Evolutionary conservation across 352 stramenopile genomes (phyloP).

Genomic region (Blastocystis sp.): DNA sequence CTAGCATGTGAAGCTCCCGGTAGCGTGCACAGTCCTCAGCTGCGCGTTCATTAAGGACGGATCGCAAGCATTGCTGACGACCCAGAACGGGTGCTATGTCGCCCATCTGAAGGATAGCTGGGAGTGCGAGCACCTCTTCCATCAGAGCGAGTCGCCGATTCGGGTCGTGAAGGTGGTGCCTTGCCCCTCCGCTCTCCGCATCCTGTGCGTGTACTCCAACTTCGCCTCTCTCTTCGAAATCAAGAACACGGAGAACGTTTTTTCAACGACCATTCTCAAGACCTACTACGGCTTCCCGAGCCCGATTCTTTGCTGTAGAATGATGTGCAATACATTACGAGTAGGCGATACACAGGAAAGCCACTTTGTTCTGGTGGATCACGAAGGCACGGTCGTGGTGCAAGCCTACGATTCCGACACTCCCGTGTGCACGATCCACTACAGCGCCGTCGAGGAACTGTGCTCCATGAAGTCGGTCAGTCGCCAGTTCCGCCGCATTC

Average conservation of each 20-base stretch:
- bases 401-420: background rate
- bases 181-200: background rate
- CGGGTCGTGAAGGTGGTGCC: slow-evolving; percentile 4
- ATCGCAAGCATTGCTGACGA: background rate
- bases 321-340: background rate
- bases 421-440: background rate
- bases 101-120: background rate
- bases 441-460: background rate
- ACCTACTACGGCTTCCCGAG: slow-evolving; percentile 1
- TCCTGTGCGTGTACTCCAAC: slow-evolving; percentile 48
- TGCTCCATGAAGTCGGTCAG: background rate
- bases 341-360: slow-evolving; percentile 14
- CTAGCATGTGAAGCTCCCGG: background rate
- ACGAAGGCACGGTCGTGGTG: background rate
- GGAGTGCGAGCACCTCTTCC: background rate
- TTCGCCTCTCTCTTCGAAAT: slow-evolving; percentile 30
- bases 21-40: background rate
- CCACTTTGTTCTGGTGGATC: slow-evolving; percentile 22
- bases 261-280: slow-evolving; percentile 7
- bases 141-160: background rate
- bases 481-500: background rate
- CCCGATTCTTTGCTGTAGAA: slow-evolving; percentile 20
- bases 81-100: background rate
- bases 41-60: background rate
- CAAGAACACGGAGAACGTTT: background rate